phyloP scores from a whole-genome alignment of 805 yeast genomes.

The Candida pini region DNA sequence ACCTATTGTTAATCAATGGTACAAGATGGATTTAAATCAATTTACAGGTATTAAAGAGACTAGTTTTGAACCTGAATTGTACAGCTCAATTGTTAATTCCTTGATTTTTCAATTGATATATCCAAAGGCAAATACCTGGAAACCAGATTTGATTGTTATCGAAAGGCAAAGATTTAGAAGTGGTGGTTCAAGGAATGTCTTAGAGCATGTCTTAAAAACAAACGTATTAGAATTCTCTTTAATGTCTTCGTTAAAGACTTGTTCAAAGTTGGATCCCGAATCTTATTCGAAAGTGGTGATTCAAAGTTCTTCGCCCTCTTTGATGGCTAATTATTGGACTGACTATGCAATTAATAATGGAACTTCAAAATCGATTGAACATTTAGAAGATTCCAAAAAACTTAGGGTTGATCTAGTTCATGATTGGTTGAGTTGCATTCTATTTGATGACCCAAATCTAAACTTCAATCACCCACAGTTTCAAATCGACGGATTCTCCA shows the following conservation, averaged over 20 bases:
- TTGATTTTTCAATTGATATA: constrained; percentile 17
- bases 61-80: constrained; percentile 25
- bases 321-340: constrained; percentile 29
- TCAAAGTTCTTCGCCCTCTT: constrained; percentile 20
- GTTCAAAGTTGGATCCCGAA: constrained; percentile 5
- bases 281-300: constrained; percentile 6
- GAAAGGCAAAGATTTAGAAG: constrained; percentile 56
- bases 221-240: constrained; percentile 52
- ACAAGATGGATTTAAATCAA: constrained; percentile 27
- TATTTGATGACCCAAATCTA: constrained; percentile 1
- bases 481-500: neutral
- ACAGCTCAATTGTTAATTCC: constrained; percentile 17
- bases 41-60: constrained; percentile 9
- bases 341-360: constrained; percentile 3
- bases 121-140: neutral
- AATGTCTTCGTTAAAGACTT: constrained; percentile 18
- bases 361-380: neutral
- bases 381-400: constrained; percentile 19
- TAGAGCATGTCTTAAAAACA: constrained; percentile 46
- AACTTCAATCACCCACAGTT: neutral
- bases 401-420: constrained; percentile 21
- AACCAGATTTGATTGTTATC: constrained; percentile 39
- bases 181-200: constrained; percentile 37
- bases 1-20: constrained; percentile 26
- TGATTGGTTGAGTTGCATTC: constrained; percentile 18